A percentile compares a stretch with the other conserved stretches of the same genome.
Evolutionary conservation across 805 yeast genomes (phyloP).

Genomic region (Lipomyces spencermartinsiae): DNA sequence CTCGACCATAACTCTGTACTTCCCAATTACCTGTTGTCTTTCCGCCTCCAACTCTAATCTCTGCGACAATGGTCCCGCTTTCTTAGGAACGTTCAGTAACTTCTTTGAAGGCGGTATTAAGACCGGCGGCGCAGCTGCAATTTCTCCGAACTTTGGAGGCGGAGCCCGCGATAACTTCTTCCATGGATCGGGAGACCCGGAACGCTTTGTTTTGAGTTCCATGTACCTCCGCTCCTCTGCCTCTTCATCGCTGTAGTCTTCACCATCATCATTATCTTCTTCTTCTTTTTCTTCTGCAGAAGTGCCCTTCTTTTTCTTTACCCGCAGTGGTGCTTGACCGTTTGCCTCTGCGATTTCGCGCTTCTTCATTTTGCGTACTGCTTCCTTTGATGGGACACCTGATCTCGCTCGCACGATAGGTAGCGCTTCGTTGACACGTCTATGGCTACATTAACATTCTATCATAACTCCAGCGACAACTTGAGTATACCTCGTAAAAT

Average conservation of each 20-base stretch:
- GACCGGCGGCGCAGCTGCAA: slow-evolving; percentile 52
- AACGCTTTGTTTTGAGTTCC: slow-evolving; percentile 30
- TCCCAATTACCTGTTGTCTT: slow-evolving; percentile 47
- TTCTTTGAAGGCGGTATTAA: slow-evolving; percentile 45
- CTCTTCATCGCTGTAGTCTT: slow-evolving; percentile 33
- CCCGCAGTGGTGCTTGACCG: slow-evolving; percentile 25
- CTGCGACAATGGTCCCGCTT: slow-evolving; percentile 50
- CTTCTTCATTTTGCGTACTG: slow-evolving; percentile 36
- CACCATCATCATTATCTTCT: slow-evolving; percentile 42
- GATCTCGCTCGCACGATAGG: slow-evolving; percentile 49
- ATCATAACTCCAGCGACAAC: background rate
- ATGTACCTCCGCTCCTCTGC: slow-evolving; percentile 40
- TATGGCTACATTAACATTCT: slow-evolving; percentile 16
- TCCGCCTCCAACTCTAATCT: slow-evolving; percentile 49
- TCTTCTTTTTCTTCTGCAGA: slow-evolving; percentile 39
- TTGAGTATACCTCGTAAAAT: slow-evolving; percentile 42
- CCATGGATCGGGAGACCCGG: slow-evolving; percentile 54
- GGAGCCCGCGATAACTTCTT: slow-evolving; percentile 44
- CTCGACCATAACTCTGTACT: slow-evolving; percentile 45
- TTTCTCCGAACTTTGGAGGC: slow-evolving; percentile 49
- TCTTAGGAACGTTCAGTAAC: slow-evolving; percentile 49
- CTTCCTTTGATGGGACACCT: slow-evolving; percentile 44
- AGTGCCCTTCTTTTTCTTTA: slow-evolving; percentile 42
- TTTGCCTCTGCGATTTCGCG: slow-evolving; percentile 38
- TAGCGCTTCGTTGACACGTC: slow-evolving; percentile 51